Evolutionary conservation across 768 basidiomycete species (phyloP).

Genomic region (Dioszegia crocea): DNA sequence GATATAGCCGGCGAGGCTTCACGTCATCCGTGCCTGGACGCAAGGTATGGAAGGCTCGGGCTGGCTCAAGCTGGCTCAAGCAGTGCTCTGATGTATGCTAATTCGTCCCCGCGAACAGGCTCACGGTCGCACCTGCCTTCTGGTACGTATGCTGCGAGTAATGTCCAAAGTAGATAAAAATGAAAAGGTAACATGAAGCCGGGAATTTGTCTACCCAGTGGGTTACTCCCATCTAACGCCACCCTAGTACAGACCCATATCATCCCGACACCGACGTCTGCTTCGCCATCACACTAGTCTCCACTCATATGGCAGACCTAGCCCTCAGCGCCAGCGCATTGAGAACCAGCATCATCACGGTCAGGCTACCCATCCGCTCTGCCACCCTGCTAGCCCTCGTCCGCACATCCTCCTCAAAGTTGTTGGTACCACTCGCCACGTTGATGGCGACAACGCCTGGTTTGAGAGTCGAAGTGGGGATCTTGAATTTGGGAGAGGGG

Average conservation of each 20-base stretch:
- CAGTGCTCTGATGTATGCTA: too few species aligned
- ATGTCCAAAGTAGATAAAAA: too few species aligned
- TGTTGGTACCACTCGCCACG: conserved; percentile 16
- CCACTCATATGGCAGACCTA: background rate
- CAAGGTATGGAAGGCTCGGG: too few species aligned
- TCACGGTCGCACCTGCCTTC: too few species aligned
- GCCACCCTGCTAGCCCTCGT: conserved; percentile 5
- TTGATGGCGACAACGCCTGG: conserved; percentile 18
- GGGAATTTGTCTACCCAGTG: too few species aligned
- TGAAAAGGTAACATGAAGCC: too few species aligned
- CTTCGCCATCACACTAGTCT: background rate
- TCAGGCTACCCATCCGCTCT: conserved; percentile 18
- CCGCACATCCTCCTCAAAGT: conserved; percentile 21
- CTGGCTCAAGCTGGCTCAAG: too few species aligned
- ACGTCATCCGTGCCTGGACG: too few species aligned
- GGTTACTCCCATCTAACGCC: too few species aligned
- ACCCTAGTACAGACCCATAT: background rate
- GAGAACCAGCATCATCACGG: conserved; percentile 13
- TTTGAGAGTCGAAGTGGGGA: conserved; percentile 16
- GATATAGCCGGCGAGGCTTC: too few species aligned
- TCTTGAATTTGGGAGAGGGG: conserved; percentile 14
- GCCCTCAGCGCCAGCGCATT: conserved; percentile 6
- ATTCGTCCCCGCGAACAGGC: too few species aligned
- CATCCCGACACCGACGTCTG: background rate
- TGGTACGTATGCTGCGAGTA: too few species aligned